Conservation (phyloP, 2,329 filamentous ascomycete genomes). For the Pestalotiopsis sp. region DNA sequence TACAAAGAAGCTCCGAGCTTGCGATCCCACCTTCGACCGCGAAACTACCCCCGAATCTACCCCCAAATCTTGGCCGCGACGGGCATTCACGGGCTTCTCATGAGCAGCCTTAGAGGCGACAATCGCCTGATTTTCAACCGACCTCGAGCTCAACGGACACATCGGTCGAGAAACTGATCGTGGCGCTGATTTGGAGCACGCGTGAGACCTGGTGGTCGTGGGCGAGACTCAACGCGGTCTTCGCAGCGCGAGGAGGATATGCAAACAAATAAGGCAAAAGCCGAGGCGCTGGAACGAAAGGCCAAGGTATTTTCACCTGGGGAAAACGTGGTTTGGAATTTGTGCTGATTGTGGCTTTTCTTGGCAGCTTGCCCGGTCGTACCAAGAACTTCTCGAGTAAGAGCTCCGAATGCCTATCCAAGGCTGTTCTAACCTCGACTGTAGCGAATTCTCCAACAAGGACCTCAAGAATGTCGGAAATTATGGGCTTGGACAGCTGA, state of each 20-base stretch:
- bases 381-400: slow-evolving; percentile 93
- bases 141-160: not conserved
- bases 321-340: not conserved
- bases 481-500: slow-evolving; percentile 86
- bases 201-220: slow-evolving; percentile 4
- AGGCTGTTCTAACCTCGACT: not conserved
- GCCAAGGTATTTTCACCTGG: slow-evolving; percentile 30
- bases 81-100: not conserved
- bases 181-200: not conserved
- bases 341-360: slow-evolving; percentile 19
- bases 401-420: slow-evolving; percentile 31
- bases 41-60: not conserved
- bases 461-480: slow-evolving; percentile 93
- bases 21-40: not conserved
- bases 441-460: slow-evolving; percentile 88
- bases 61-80: not conserved
- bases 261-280: slow-evolving; percentile 45
- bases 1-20: not conserved
- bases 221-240: slow-evolving; percentile 13
- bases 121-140: not conserved
- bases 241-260: slow-evolving; percentile 25
- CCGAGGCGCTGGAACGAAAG: slow-evolving; percentile 44
- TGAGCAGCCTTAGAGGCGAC: not conserved
- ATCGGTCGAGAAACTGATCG: not conserved
- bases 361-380: slow-evolving; percentile 89